Percentiles rank a stretch among this genome's conserved stretches.
Evolutionary conservation across 345 rosid genomes (phyloP).

Genomic region (Eucalyptus rudis): DNA sequence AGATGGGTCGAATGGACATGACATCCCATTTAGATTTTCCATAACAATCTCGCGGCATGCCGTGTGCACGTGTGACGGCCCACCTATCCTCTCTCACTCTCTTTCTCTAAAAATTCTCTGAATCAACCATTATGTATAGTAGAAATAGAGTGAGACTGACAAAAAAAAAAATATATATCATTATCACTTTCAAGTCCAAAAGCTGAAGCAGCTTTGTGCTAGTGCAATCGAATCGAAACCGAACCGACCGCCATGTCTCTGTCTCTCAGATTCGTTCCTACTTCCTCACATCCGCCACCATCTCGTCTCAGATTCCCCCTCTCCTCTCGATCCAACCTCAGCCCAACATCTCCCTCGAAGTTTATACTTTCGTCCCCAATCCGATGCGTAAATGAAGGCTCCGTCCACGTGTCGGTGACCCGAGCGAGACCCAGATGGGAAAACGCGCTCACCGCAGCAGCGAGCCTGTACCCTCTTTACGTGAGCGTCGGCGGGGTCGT

Average conservation of each 20-base stretch:
- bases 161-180: too few relatives aligned
- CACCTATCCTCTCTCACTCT: neutral
- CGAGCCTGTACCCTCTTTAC: conserved; percentile 58
- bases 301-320: neutral
- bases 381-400: conserved; percentile 4
- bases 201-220: neutral
- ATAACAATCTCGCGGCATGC: neutral
- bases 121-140: too few relatives aligned
- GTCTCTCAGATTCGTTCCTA: neutral
- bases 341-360: neutral
- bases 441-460: conserved; percentile 27
- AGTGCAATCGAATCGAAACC: neutral
- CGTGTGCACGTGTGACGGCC: neutral
- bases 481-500: conserved; percentile 37
- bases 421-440: conserved; percentile 33
- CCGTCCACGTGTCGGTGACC: neutral
- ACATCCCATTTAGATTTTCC: neutral
- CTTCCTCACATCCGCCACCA: neutral
- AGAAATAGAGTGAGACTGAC: too few relatives aligned
- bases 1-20: neutral
- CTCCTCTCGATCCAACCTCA: neutral
- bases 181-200: neutral
- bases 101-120: neutral
- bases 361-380: neutral
- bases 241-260: conserved; percentile 10